A percentile compares a stretch with the other conserved stretches of the same genome.
These are phyloP conservation scores for Barbarea vulgaris DNA, from an alignment of 345 rosid species.

Conservation along the genomic window DNA sequence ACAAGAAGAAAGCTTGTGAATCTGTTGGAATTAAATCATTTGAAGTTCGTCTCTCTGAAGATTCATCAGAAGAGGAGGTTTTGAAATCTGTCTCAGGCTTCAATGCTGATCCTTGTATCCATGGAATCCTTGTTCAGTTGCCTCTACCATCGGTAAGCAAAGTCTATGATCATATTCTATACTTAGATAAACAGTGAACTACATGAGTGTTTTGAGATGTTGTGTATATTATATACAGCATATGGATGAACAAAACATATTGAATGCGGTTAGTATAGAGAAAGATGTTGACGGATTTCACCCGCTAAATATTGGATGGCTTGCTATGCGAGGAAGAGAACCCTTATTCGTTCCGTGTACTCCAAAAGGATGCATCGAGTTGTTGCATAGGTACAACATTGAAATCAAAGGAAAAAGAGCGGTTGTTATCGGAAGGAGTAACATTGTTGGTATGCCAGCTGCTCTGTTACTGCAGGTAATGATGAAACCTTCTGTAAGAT, in stretches of 20 bases:
- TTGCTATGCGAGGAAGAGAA: slow-evolving; percentile 88
- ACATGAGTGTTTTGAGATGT: background rate
- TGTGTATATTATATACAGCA: slow-evolving; percentile 50
- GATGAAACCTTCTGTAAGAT: background rate
- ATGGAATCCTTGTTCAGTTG: slow-evolving; percentile 92
- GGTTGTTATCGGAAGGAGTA: slow-evolving; percentile 87
- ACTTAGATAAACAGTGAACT: background rate
- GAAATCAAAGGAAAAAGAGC: slow-evolving; percentile 83
- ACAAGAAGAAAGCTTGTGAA: slow-evolving; percentile 88
- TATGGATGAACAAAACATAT: slow-evolving; percentile 72
- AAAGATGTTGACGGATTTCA: slow-evolving; percentile 95
- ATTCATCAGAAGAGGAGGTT: slow-evolving; percentile 66
- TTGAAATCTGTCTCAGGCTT: slow-evolving; percentile 58
- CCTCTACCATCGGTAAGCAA: slow-evolving; percentile 71
- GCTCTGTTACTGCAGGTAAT: slow-evolving; percentile 80
- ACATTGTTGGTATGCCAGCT: slow-evolving; percentile 95
- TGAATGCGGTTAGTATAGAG: slow-evolving; percentile 74
- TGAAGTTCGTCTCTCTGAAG: slow-evolving; percentile 62
- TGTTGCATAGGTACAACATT: slow-evolving; percentile 70
- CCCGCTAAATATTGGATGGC: slow-evolving; percentile 80
- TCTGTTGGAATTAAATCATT: slow-evolving; percentile 76
- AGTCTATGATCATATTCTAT: background rate
- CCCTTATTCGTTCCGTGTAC: slow-evolving; percentile 85
- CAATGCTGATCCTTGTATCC: slow-evolving; percentile 71
- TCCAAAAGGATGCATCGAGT: slow-evolving; percentile 90